Evolutionary conservation across 345 rosid species (phyloP), one percentile per base, ranked within the genome.

Genomic region (Sonneratia alba): DNA sequence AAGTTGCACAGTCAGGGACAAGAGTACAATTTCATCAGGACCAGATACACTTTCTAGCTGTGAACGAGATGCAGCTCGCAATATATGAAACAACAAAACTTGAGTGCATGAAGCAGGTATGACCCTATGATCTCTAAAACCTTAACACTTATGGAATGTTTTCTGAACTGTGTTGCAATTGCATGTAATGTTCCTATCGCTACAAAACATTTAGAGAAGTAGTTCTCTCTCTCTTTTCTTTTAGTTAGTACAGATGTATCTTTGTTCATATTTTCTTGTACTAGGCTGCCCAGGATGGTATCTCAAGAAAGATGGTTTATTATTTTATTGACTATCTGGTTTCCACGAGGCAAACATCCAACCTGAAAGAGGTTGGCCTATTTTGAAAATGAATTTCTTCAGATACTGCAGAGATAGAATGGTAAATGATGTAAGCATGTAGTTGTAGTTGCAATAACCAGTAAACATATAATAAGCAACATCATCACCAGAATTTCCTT

Each of bases 21-120:
- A 81, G 87, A 40, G 90, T 93, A 72, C 93, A 89, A 21, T 88
- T 93, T 63, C 96, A 88, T 70, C 79, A 77, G 14, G 93, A 89
- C 77, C 97, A 88, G 80, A 69, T 81, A 59, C 90, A 79, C 49
- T 70, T 93, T 38, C 81, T 93, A 68, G 87, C 85, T 2, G 85
- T 81, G 68, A 93, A 93, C 56, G 97, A 91, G 81, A 89, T 90
- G 27, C 93, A 89, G 74, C 81, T 93, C 11, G 89, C 92, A 32
- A 74, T 89, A 38, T 89, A 89, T 42, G 97, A 93, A 62, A 83
- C 89, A 14, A 76, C 88, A 67, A 89, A 91, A 83, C 82, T 91
- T 78, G 93, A 93, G 45, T 63, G 89, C 55, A 65, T 85, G 36
- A 81, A 79, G 34, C 92, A 85, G 96, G 98, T 42, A 42, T 42